Base-by-base conservation (phyloP, 495 filamentous ascomycete species). In the Cudoniella acicularis region DNA sequence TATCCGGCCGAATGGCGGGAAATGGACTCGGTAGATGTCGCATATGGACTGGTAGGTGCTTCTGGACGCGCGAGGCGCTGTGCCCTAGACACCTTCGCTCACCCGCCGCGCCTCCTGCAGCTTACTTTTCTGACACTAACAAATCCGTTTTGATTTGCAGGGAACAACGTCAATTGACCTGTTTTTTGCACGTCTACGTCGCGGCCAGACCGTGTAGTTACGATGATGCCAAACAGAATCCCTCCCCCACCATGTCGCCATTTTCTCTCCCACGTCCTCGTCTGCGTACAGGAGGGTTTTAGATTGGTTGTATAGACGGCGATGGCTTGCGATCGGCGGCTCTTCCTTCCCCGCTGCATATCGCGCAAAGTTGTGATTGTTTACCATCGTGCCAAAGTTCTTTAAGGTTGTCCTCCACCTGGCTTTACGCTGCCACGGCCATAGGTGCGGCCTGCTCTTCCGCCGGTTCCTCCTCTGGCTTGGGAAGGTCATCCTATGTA, bases 401-500 rank as follows among this genome's bases (percentile, higher is more conserved):
- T 36, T 6, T 36, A 36, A 36, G 30, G 30, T 36, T 36, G 4
- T 4, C 30, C 4, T 36, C 30, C 30, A 13, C 30, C 30, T 36
- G 13, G 30, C 30, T 42, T 62, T 47, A 64, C 36, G 61, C 41
- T 13, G 56, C 54, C 9, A 63, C 46, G 8, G 56, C 42, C 1
- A 63, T 30, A 23, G 52, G 56, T 2, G 48, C 48, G 10, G 43
- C 52, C 36, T 42, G 42, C 46, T 55, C 42, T 23, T 43, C 49
- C 1, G 40, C 47, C 18, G 22, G 10, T 20, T 62, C 60, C 8
- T 57, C 54, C 20, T 27, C 60, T 25, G 42, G 30, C n/a, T 61
- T 61, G 4, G 57, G 58, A 20, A 65, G 42, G 45, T 54, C 51
- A 20, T 65, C 59, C 61, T 64, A 20, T 30, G n/a, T n/a, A n/a